Conservation (phyloP, 1,284 basidiomycete species). For the Rhodotorula sp. region DNA sequence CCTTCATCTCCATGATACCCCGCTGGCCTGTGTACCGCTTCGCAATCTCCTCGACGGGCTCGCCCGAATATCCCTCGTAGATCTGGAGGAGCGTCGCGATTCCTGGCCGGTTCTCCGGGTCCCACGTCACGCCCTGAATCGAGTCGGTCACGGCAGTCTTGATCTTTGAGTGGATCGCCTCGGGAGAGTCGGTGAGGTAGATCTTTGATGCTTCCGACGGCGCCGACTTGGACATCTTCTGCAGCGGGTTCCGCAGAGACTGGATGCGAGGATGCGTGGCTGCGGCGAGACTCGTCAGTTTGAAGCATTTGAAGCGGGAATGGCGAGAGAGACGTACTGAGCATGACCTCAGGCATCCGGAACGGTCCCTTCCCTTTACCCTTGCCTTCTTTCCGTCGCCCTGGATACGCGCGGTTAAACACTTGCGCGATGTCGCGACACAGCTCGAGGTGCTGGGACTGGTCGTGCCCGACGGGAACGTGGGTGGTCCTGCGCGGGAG, state of each 20-base stretch:
- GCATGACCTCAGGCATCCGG: conserved; percentile 68
- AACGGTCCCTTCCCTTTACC: conserved; percentile 57
- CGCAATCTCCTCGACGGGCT: conserved; percentile 57
- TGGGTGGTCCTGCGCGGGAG: conserved; percentile 60
- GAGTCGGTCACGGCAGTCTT: conserved; percentile 83
- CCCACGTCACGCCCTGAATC: conserved; percentile 67
- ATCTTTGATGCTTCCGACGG: conserved; percentile 78
- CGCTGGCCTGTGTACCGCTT: conserved; percentile 58
- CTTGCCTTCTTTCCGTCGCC: conserved; percentile 17
- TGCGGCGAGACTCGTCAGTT: conserved; percentile 45
- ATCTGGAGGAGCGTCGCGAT: conserved; percentile 80
- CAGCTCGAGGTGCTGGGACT: conserved; percentile 88
- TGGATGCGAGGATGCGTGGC: conserved; percentile 67
- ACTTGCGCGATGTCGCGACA: conserved; percentile 75
- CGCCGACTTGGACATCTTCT: conserved; percentile 95
- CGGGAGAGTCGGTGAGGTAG: conserved; percentile 71
- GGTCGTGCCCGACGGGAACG: conserved; percentile 94
- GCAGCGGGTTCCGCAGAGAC: conserved; percentile 76
- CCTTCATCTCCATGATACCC: conserved; percentile 66
- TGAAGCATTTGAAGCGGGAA: neutral
- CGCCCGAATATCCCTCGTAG: conserved; percentile 58
- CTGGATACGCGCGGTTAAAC: conserved; percentile 66
- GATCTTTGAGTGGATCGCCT: conserved; percentile 68
- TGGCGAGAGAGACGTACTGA: conserved; percentile 60
- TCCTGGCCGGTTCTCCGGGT: conserved; percentile 73